Evolutionary conservation across 2,329 filamentous ascomycete species (phyloP).

Genomic region (Proliferodiscus dingleyae): DNA sequence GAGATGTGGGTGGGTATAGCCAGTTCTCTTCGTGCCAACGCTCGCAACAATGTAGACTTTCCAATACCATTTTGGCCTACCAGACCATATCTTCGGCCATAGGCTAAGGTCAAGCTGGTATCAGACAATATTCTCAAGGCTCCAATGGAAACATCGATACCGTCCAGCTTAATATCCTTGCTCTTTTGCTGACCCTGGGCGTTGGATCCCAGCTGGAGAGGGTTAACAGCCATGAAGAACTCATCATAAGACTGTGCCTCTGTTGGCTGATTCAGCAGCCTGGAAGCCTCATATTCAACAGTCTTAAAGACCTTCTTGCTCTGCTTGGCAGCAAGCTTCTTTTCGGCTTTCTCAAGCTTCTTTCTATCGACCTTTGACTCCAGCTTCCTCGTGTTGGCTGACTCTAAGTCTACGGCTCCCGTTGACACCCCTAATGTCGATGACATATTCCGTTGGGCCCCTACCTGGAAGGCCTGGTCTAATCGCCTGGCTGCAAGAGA

Average conservation of each 20-base stretch:
- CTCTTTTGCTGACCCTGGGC: conserved; percentile 73
- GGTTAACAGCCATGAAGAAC: conserved; percentile 99
- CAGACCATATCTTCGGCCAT: conserved; percentile 90
- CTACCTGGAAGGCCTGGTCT: conserved; percentile 92
- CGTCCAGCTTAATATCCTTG: conserved; percentile 98
- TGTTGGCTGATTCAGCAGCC: conserved; percentile 76
- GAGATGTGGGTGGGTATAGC: conserved; percentile 96
- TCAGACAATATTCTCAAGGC: conserved; percentile 86
- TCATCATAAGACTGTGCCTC: conserved; percentile 92
- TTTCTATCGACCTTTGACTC: conserved; percentile 97
- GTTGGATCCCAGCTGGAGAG: conserved; percentile 74
- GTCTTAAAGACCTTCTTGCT: conserved; percentile 98
- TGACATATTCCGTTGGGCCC: conserved; percentile 90
- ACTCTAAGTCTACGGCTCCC: conserved; percentile 85
- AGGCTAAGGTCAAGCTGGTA: conserved; percentile 83
- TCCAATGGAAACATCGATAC: conserved; percentile 88
- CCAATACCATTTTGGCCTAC: conserved; percentile 99
- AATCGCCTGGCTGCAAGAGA: conserved; percentile 77
- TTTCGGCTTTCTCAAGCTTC: conserved; percentile 98
- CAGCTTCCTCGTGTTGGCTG: conserved; percentile 86
- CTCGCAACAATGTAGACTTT: conserved; percentile 90
- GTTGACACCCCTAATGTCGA: conserved; percentile 86
- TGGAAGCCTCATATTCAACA: conserved; percentile 94
- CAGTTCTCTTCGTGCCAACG: conserved; percentile 87
- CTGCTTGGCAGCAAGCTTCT: conserved; percentile 96